phyloP scores from a whole-genome alignment of 164 flowering plant species.

The Malania oleifera region DNA sequence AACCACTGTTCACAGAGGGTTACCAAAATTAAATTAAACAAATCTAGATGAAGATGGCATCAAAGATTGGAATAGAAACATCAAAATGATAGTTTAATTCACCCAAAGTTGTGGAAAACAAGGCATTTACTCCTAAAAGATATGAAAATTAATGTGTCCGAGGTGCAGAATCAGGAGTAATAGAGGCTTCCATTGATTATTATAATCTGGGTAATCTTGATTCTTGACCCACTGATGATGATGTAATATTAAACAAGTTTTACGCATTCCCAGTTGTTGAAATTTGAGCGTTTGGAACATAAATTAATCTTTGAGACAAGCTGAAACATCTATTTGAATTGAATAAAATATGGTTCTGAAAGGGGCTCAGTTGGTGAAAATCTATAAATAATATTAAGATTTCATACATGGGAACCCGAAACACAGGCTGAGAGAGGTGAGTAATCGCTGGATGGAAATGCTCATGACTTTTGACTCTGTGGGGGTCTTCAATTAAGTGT shows the following conservation, averaged over 20 bases:
- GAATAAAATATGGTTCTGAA: conserved; percentile 17
- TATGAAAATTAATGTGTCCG: conserved; percentile 62
- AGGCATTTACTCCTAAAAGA: conserved; percentile 23
- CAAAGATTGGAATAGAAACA: conserved; percentile 81
- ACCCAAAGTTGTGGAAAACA: conserved; percentile 31
- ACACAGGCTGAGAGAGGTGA: conserved; percentile 19
- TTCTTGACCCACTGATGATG: conserved; percentile 16
- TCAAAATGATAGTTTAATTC: conserved; percentile 52
- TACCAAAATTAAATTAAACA: conserved; percentile 1
- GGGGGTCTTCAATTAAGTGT: conserved; percentile 16
- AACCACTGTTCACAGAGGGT: conserved; percentile 41
- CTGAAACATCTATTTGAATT: conserved; percentile 45
- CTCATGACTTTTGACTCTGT: conserved; percentile 22
- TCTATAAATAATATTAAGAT: neutral
- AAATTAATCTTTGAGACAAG: conserved; percentile 10
- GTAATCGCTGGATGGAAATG: conserved; percentile 27
- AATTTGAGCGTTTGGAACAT: conserved; percentile 22
- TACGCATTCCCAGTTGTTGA: conserved; percentile 29
- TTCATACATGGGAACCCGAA: conserved; percentile 8
- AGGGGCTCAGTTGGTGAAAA: conserved; percentile 26
- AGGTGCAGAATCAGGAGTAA: conserved; percentile 42
- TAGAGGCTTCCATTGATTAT: conserved; percentile 55
- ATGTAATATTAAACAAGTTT: conserved; percentile 3
- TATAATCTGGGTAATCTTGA: conserved; percentile 34
- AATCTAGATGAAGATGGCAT: conserved; percentile 27